A percentile compares a stretch with the other conserved stretches of the same genome.
phyloP scores from a whole-genome alignment of 345 rosid genomes.

The Pistacia atlantica region DNA sequence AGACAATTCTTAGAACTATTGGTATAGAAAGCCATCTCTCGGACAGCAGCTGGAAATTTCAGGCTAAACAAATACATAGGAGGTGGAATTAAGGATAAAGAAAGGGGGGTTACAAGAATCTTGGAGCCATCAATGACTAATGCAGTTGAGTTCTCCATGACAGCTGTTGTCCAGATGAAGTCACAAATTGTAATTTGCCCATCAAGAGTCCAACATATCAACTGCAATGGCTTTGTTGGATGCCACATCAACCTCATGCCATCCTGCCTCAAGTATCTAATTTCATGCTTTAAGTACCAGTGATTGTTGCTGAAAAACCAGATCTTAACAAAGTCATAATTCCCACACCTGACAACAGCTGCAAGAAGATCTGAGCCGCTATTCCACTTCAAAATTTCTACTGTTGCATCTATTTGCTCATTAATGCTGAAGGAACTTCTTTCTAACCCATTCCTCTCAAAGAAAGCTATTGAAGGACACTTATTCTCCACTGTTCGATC shows the following conservation, averaged over 20 bases:
- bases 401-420: slow-evolving; percentile 47
- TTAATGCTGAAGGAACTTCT: slow-evolving; percentile 69
- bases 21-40: slow-evolving; percentile 63
- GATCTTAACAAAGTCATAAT: slow-evolving; percentile 63
- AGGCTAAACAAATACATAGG: slow-evolving; percentile 81
- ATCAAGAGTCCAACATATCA: slow-evolving; percentile 80
- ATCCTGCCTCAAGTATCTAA: slow-evolving; percentile 59
- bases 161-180: slow-evolving; percentile 78
- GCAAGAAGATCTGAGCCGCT: slow-evolving; percentile 89
- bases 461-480: slow-evolving; percentile 68
- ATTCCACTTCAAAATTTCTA: slow-evolving; percentile 83
- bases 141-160: slow-evolving; percentile 78
- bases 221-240: slow-evolving; percentile 84
- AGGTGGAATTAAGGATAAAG: slow-evolving; percentile 85
- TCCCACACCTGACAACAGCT: slow-evolving; percentile 60
- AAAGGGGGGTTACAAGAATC: slow-evolving; percentile 80
- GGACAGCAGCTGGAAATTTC: slow-evolving; percentile 62
- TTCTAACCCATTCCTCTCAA: slow-evolving; percentile 86
- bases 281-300: slow-evolving; percentile 92
- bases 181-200: slow-evolving; percentile 68
- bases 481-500: slow-evolving; percentile 54
- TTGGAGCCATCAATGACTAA: slow-evolving; percentile 75
- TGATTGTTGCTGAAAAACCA: slow-evolving; percentile 91
- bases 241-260: slow-evolving; percentile 88
- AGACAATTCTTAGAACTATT: slow-evolving; percentile 56